These are phyloP conservation scores for Fraxinus xanthoxyloides DNA, from an alignment of 305 asterid genomes.

Conservation along the genomic window DNA sequence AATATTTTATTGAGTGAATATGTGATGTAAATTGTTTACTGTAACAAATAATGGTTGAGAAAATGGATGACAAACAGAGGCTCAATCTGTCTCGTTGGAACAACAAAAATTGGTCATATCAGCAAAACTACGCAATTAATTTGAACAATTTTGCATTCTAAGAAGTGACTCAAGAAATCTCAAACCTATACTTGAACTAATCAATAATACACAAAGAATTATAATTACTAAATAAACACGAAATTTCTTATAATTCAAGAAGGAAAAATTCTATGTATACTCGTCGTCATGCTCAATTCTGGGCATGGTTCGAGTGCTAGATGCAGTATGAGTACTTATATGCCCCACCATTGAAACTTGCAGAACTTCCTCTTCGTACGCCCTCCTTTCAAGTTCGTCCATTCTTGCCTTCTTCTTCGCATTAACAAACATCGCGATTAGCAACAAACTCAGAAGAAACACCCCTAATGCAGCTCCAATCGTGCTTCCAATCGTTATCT, in stretches of 20 bases:
- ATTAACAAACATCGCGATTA: conserved; percentile 60
- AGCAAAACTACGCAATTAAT: conserved; percentile 21
- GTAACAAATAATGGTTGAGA: too few species aligned
- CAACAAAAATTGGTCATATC: conserved; percentile 30
- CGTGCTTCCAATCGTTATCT: conserved; percentile 53
- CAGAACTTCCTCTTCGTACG: conserved; percentile 89
- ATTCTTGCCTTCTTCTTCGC: conserved; percentile 80
- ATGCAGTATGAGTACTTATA: conserved; percentile 72
- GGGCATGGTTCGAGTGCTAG: conserved; percentile 67
- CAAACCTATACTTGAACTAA: conserved; percentile 20
- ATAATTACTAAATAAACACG: neutral
- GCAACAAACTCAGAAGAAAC: conserved; percentile 52
- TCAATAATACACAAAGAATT: conserved; percentile 28
- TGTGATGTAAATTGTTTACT: too few species aligned
- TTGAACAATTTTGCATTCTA: conserved; percentile 9
- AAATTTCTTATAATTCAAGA: neutral
- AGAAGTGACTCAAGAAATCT: neutral
- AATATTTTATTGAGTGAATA: too few species aligned
- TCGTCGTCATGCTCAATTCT: conserved; percentile 56
- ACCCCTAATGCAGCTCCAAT: conserved; percentile 76
- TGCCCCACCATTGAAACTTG: conserved; percentile 97
- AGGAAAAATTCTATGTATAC: conserved; percentile 13
- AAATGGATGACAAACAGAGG: too few species aligned
- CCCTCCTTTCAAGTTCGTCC: conserved; percentile 81
- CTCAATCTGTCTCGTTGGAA: neutral